Conservation (phyloP, 1,284 basidiomycete genomes). For the Chalciporus piperatoides region DNA sequence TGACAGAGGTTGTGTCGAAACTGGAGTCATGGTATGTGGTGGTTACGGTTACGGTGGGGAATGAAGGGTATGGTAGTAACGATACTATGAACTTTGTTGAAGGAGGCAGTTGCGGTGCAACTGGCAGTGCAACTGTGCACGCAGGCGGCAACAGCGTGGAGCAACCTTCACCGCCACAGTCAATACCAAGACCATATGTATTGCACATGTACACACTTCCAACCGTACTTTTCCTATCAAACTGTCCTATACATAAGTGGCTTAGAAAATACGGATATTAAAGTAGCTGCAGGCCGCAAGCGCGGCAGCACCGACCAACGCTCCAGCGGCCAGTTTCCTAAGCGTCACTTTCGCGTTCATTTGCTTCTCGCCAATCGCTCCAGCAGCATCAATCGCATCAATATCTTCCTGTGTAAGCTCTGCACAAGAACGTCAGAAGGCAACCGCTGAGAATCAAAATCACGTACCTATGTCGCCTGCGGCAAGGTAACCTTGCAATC, state of each 20-base stretch:
- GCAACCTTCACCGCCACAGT: constrained; percentile 1
- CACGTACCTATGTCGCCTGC: constrained; percentile 56
- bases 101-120: neutral
- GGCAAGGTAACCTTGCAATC: constrained; percentile 63
- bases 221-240: neutral
- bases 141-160: neutral
- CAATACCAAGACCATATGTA: neutral
- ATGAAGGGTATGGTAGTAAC: neutral
- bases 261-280: constrained; percentile 5
- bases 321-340: neutral
- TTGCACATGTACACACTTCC: too few species aligned
- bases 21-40: constrained; percentile 24
- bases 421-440: constrained; percentile 2
- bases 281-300: constrained; percentile 16
- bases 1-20: constrained; percentile 26
- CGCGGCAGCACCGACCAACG: constrained; percentile 7
- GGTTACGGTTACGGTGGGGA: constrained; percentile 11
- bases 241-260: neutral
- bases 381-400: constrained; percentile 55
- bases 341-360: constrained; percentile 7
- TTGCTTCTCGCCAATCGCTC: constrained; percentile 35
- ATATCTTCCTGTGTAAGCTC: constrained; percentile 42
- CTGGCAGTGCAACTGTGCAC: too few species aligned
- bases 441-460: constrained; percentile 31
- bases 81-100: neutral